Conservation (phyloP, 2,329 filamentous ascomycete genomes). For the Lomentospora prolificans region DNA sequence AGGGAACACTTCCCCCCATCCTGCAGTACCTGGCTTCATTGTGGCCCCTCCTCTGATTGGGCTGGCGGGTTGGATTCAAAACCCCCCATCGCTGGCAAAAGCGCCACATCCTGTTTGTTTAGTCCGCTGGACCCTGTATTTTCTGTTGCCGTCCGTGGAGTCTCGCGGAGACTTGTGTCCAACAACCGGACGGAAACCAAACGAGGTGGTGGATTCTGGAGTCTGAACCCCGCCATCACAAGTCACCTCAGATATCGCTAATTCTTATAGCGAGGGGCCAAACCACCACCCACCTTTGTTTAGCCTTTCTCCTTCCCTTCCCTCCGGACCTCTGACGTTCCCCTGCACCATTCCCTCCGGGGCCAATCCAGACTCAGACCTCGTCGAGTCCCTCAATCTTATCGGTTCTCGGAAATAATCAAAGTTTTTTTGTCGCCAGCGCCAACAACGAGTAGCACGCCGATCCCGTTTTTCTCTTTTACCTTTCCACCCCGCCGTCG, state of each 20-base stretch:
- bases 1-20: too few relatives aligned
- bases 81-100: background rate
- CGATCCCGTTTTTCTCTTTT: too few relatives aligned
- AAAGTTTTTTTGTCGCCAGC: too few relatives aligned
- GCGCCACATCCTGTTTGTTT: background rate
- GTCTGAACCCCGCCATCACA: background rate
- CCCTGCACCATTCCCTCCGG: background rate
- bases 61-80: background rate
- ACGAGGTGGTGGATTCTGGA: too few relatives aligned
- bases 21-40: background rate
- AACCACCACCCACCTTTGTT: background rate
- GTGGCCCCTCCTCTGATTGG: background rate
- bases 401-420: background rate
- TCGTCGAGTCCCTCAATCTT: background rate
- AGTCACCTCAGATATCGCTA: conserved; percentile 1
- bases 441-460: too few relatives aligned
- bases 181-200: too few relatives aligned
- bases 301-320: background rate
- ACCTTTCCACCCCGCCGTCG: too few relatives aligned
- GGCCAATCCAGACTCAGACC: background rate
- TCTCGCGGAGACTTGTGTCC: background rate
- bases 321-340: background rate
- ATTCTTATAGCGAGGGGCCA: conserved; percentile 5
- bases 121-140: background rate
- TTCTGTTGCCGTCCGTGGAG: background rate